Base-by-base conservation (phyloP, 768 basidiomycete genomes). In the Boletellus emodensis region DNA sequence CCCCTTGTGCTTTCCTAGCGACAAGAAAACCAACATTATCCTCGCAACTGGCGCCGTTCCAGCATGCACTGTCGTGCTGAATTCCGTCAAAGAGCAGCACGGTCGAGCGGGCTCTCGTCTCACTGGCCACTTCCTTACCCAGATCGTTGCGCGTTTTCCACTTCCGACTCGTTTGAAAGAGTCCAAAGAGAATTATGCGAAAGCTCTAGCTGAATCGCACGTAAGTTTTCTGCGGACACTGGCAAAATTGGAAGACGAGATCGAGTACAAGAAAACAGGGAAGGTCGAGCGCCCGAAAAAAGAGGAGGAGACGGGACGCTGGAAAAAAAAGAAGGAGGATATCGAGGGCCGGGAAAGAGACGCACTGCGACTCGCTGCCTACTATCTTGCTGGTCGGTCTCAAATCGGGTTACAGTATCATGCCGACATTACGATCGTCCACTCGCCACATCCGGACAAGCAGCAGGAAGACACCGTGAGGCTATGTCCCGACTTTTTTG, bases 21-120 rank as follows among this genome's bases (percentile, higher is more conserved):
- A 5, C 26, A 46, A 40, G 17, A 52, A 47, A 7, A 39, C 54
- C 7, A 60, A 60, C 30, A 40, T 60, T 44, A 60, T 60, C 12
- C 59, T 60, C 13, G 59, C 59, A 34, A 52, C 59, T 0, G 59
- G 59, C 1, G 39, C 59, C 41, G 52, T 60, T 9, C 59, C 59
- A 7, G 52, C 55, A 28, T 53, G 51, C 14, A 57, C 59, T 17
- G 41, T 60, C n/a, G 45, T 61, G 6, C 44, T 53, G 22, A 60
- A 60, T 44, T 61, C 55, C 8, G 34, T 60, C 14, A 5, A 30
- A 14, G 42, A 49, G 20, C 55, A 58, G 13, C 26, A 33, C 3
- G 33, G 14, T 3, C 51, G 59, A 14, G 59, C 59, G 3, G 59
- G 59, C 13, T 46, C 46, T 9, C 59, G 45, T 3, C 49, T 60